Conservation (phyloP, 805 yeast genomes). For the Cyberlindnera maritima region DNA sequence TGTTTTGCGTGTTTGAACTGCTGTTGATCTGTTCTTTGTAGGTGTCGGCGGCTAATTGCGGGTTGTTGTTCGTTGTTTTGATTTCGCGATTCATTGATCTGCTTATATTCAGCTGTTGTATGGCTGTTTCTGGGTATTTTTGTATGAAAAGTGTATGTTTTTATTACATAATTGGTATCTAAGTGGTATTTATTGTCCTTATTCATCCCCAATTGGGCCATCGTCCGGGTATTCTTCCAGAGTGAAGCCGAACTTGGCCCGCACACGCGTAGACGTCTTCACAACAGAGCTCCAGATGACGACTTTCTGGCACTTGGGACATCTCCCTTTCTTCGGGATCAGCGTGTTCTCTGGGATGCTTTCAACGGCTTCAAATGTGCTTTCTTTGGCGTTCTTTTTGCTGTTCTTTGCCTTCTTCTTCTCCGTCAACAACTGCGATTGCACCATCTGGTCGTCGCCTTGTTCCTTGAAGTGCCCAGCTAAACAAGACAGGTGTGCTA, state of each 20-base stretch:
- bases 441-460: not conserved
- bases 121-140: too few relatives aligned
- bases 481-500: constrained; percentile 40
- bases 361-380: not conserved
- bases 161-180: too few relatives aligned
- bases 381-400: not conserved
- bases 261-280: constrained; percentile 3
- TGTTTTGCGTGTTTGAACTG: not conserved
- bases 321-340: constrained; percentile 12
- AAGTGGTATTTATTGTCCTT: not conserved
- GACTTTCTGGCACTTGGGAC: constrained; percentile 8
- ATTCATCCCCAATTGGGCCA: not conserved
- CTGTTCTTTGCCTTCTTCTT: not conserved
- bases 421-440: not conserved
- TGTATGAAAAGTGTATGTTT: too few relatives aligned
- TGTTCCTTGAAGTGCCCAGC: constrained; percentile 23
- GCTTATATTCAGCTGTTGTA: too few relatives aligned
- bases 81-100: too few relatives aligned
- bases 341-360: constrained; percentile 1
- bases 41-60: not conserved
- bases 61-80: not conserved
- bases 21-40: too few relatives aligned
- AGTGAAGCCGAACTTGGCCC: constrained; percentile 4
- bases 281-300: constrained; percentile 10
- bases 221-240: not conserved